These are phyloP conservation scores for Byssoonygena ceratinophila DNA, from an alignment of 2,329 filamentous ascomycete genomes.

Conservation along the genomic window DNA sequence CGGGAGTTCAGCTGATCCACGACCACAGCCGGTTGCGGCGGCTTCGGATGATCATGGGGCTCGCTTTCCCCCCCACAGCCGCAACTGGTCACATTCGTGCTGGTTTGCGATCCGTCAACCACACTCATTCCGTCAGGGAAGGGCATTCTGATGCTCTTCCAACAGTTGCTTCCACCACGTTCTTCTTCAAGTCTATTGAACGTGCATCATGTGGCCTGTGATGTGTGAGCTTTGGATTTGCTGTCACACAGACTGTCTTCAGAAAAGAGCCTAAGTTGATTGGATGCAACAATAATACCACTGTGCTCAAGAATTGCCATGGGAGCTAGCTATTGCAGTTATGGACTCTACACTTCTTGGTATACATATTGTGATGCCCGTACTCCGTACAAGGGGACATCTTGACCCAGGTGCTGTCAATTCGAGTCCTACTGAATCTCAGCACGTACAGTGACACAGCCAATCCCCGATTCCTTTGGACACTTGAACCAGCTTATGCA, in stretches of 20 bases:
- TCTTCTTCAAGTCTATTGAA: too few relatives aligned
- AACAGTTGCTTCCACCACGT: too few relatives aligned
- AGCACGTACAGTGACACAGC: too few relatives aligned
- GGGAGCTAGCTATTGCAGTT: too few relatives aligned
- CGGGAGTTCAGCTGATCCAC: conserved; percentile 5
- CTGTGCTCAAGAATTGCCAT: not conserved
- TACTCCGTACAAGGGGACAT: too few relatives aligned
- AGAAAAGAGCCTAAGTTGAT: not conserved
- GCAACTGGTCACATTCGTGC: not conserved
- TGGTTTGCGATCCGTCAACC: not conserved
- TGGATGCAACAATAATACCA: not conserved
- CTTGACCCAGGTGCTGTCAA: too few relatives aligned
- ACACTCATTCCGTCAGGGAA: too few relatives aligned
- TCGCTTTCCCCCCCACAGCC: not conserved
- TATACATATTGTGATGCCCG: too few relatives aligned
- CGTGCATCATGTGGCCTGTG: not conserved
- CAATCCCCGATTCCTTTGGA: too few relatives aligned
- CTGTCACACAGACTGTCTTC: not conserved
- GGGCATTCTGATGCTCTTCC: too few relatives aligned
- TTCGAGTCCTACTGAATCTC: too few relatives aligned
- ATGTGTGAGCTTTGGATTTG: not conserved
- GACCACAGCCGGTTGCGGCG: not conserved
- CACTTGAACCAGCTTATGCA: not conserved
- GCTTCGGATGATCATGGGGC: conserved; percentile 7
- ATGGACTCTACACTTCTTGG: too few relatives aligned